Evolutionary conservation across 179 eudicot species (phyloP).

Genomic region (Carnegiea gigantea): DNA sequence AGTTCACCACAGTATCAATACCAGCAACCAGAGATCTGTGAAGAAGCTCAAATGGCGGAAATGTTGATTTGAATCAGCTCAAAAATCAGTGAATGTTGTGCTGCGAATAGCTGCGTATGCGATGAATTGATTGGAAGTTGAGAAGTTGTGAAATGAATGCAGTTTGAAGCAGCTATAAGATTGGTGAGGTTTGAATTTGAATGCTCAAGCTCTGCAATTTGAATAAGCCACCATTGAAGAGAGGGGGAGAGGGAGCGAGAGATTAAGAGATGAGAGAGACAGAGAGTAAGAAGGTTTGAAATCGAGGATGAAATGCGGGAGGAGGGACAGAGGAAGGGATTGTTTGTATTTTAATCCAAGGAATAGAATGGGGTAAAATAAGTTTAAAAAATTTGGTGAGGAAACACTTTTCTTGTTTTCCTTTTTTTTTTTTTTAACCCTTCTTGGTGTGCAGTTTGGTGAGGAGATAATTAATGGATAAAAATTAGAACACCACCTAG

Average conservation of each 20-base stretch:
- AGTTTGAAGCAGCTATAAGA: background rate
- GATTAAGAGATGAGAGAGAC: constrained; percentile 3
- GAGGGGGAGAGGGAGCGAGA: constrained; percentile 27
- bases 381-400: constrained; percentile 3
- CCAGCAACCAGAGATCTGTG: constrained; percentile 8
- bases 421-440: too few relatives aligned
- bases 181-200: constrained; percentile 3
- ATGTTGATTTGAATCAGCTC: constrained; percentile 14
- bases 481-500: background rate
- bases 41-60: constrained; percentile 4
- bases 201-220: constrained; percentile 14
- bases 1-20: background rate
- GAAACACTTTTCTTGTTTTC: too few relatives aligned
- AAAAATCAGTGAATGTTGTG: constrained; percentile 3
- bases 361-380: constrained; percentile 21
- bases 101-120: background rate
- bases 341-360: constrained; percentile 35
- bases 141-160: background rate
- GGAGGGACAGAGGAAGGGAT: constrained; percentile 1
- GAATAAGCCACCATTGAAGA: constrained; percentile 33
- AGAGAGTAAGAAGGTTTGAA: constrained; percentile 16
- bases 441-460: background rate
- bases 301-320: constrained; percentile 22
- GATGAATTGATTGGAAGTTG: background rate
- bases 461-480: background rate